phyloP scores from a whole-genome alignment of 1,284 basidiomycete genomes.

The Ceraceosorus guamensis region DNA sequence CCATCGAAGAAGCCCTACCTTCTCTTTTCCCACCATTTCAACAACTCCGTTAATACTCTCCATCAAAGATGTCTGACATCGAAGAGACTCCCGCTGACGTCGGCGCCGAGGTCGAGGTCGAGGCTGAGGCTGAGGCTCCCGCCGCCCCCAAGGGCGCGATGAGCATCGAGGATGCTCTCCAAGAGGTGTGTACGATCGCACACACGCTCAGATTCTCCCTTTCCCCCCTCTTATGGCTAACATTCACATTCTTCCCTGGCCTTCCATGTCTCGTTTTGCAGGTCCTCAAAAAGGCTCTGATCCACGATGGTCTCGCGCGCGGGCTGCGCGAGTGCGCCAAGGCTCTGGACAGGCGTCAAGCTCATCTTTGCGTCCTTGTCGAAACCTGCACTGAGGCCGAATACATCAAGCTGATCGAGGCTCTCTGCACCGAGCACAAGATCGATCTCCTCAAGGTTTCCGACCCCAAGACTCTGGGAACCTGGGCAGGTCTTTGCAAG shows the following conservation, averaged over 20 bases:
- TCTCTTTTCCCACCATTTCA: slow-evolving; percentile 8
- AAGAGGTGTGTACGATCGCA: slow-evolving; percentile 56
- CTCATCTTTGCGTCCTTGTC: slow-evolving; percentile 96
- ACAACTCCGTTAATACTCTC: slow-evolving; percentile 8
- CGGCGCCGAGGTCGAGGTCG: slow-evolving; percentile 54
- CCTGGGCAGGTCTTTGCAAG: slow-evolving; percentile 88
- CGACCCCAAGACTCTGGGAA: slow-evolving; percentile 90
- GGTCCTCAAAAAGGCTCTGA: slow-evolving; percentile 90
- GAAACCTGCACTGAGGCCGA: slow-evolving; percentile 98
- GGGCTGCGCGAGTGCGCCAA: slow-evolving; percentile 97
- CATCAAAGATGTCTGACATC: slow-evolving; percentile 44
- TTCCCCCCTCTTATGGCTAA: background rate
- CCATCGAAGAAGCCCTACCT: slow-evolving; percentile 45
- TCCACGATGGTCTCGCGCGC: slow-evolving; percentile 95
- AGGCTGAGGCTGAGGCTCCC: slow-evolving; percentile 55
- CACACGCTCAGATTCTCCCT: background rate
- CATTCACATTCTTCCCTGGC: background rate
- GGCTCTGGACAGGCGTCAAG: slow-evolving; percentile 96
- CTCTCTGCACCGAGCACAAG: slow-evolving; percentile 96
- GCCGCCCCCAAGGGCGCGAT: slow-evolving; percentile 78
- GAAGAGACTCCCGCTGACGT: slow-evolving; percentile 41
- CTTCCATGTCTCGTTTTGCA: slow-evolving; percentile 40
- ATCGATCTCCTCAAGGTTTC: slow-evolving; percentile 98
- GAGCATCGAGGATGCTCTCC: slow-evolving; percentile 93
- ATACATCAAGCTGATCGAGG: slow-evolving; percentile 99